phyloP scores from a whole-genome alignment of 2,329 filamentous ascomycete species.

The Pseudohalonectria lignicola region DNA sequence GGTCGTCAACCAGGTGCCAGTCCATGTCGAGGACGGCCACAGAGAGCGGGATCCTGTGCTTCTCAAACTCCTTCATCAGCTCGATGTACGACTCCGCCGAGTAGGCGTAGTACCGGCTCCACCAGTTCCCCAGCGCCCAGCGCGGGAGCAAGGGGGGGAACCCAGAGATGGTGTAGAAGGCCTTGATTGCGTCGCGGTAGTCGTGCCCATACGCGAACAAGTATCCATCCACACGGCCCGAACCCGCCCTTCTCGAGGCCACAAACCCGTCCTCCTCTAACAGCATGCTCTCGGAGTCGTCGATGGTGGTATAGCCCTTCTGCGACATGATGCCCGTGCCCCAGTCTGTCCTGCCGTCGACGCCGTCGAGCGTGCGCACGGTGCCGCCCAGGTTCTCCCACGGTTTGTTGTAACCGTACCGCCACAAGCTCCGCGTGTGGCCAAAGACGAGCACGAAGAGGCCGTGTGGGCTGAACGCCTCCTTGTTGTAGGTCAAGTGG shows the following conservation, averaged over 20 bases:
- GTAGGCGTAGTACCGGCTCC: conserved; percentile 52
- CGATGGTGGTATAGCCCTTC: conserved; percentile 37
- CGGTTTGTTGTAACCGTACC: conserved; percentile 26
- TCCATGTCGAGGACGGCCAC: conserved; percentile 57
- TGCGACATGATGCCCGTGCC: conserved; percentile 38
- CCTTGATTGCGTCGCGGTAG: conserved; percentile 40
- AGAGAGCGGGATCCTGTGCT: conserved; percentile 40
- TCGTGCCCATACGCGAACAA: conserved; percentile 49
- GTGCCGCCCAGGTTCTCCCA: conserved; percentile 19
- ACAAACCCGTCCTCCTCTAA: conserved; percentile 43
- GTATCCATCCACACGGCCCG: conserved; percentile 42
- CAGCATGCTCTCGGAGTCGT: conserved; percentile 45
- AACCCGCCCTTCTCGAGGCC: conserved; percentile 28
- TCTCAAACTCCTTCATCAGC: conserved; percentile 44
- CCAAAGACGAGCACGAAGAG: conserved; percentile 33
- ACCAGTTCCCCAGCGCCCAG: conserved; percentile 34
- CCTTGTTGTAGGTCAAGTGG: conserved; percentile 47
- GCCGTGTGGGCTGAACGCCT: conserved; percentile 38
- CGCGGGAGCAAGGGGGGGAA: conserved; percentile 43
- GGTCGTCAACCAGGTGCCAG: conserved; percentile 45
- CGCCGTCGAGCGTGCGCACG: conserved; percentile 41
- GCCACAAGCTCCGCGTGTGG: conserved; percentile 31
- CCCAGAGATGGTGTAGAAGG: conserved; percentile 44
- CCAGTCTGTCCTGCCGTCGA: conserved; percentile 43
- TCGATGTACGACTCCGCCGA: conserved; percentile 40